Evolutionary conservation across 176 grass and related monocot genomes (phyloP).

Genomic region (Phyllostachys edulis): DNA sequence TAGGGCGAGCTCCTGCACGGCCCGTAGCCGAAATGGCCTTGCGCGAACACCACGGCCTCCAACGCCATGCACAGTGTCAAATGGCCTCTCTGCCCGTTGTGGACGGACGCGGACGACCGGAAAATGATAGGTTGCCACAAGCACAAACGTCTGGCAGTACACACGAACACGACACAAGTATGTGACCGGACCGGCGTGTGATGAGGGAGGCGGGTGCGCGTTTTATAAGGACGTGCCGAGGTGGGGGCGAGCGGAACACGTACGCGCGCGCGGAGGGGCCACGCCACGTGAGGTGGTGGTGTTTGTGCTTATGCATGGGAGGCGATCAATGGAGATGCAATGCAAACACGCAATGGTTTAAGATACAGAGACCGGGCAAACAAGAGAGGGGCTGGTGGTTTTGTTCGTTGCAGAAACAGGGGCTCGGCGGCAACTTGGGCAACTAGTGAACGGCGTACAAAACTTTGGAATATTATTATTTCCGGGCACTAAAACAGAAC

Average conservation of each 20-base stretch:
- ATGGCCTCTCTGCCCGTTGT: neutral
- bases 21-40: slow-evolving; percentile 54
- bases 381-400: neutral
- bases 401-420: neutral
- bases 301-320: neutral
- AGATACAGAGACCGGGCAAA: neutral
- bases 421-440: no score
- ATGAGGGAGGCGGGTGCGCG: neutral
- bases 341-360: neutral
- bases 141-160: neutral
- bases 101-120: neutral
- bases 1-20: slow-evolving; percentile 31
- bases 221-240: slow-evolving; percentile 42
- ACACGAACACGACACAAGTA: neutral
- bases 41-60: slow-evolving; percentile 81
- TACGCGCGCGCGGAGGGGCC: slow-evolving; percentile 27
- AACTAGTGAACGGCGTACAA: no score
- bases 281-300: slow-evolving; percentile 8
- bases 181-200: slow-evolving; percentile 10
- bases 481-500: no score
- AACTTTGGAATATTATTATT: no score
- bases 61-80: slow-evolving; percentile 57
- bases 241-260: slow-evolving; percentile 1
- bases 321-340: neutral
- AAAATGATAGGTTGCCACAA: neutral